Base-by-base conservation (phyloP, 441 rosid species). In the Cnidoscolus chayamansa region DNA sequence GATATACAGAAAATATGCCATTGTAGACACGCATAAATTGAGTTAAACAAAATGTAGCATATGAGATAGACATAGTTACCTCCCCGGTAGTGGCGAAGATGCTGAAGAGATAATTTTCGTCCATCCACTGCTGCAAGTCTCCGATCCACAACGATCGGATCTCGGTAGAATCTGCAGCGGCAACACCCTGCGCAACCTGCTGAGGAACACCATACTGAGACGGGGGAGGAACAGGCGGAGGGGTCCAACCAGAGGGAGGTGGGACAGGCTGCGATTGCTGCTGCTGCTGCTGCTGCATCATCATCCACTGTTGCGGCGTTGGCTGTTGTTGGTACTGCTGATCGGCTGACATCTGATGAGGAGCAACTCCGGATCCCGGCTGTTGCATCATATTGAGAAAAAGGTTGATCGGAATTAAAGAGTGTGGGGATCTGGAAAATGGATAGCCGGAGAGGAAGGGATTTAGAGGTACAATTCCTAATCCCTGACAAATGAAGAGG, bases 71-170 rank as follows among this genome's bases (percentile, higher is more conserved):
- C 1, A 31, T 2, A 40, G 37, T 64, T 83, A 88, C 95, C 92
- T 92, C 95, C 48, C 93, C 88, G 8, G 88, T 81, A 55, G 57
- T 59, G 68, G 86, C 63, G 74, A 92, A 90, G 77, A 83, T 76
- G 70, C 37, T 80, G 62, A 77, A 55, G 71, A 92, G 88, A 72
- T 94, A 92, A 78, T 51, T 81, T 77, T 92, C 97, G 61, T 94
- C 97, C 97, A 94, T 90, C 92, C 96, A 90, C n/a, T 81, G 91
- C 86, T 86, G 94, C 68, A 92, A 73, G 76, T 90, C 97, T 11
- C 97, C 97, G 74, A 94, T 90, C 98, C 97, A 90, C 72, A 94
- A 76, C 10, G 97, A 88, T 74, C 87, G 87, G 81, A 92, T 81
- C 84, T 93, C 98, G 4, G 80, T 79, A 4, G 80, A 59, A 37